Evolutionary conservation across 768 basidiomycete genomes (phyloP).

Genomic region (Phylloporus sp.): DNA sequence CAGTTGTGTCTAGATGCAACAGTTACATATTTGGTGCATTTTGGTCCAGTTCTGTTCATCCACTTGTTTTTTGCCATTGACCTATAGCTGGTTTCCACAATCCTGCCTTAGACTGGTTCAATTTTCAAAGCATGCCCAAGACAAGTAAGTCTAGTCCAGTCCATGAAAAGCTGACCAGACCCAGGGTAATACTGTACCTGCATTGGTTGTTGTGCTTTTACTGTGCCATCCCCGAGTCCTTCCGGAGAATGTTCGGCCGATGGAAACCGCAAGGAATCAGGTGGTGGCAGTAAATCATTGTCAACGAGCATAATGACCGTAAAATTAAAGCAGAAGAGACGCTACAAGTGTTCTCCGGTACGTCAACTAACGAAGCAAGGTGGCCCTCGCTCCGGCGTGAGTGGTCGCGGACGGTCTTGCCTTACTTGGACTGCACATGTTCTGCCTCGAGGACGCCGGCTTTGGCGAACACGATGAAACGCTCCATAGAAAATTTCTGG

Average conservation of each 20-base stretch:
- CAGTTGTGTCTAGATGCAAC: not conserved
- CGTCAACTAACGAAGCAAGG: not conserved
- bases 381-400: not conserved
- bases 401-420: not conserved
- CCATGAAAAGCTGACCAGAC: constrained; percentile 55
- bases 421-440: constrained; percentile 6
- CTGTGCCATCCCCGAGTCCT: constrained; percentile 8
- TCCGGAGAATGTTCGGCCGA: constrained; percentile 10
- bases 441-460: constrained; percentile 25
- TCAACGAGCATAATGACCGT: too few species aligned
- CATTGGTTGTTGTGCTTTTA: constrained; percentile 44
- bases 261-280: constrained; percentile 41
- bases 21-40: not conserved
- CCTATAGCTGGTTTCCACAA: too few species aligned
- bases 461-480: constrained; percentile 14
- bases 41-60: too few species aligned
- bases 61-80: too few species aligned
- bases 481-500: constrained; percentile 10
- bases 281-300: not conserved
- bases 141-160: not conserved
- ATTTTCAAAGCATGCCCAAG: not conserved
- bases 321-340: too few species aligned
- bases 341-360: not conserved
- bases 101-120: too few species aligned
- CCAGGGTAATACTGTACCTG: constrained; percentile 73